Percentiles rank a stretch among this genome's conserved stretches.
phyloP scores from a whole-genome alignment of 2,329 filamentous ascomycete species.

The Fusarium napiforme region DNA sequence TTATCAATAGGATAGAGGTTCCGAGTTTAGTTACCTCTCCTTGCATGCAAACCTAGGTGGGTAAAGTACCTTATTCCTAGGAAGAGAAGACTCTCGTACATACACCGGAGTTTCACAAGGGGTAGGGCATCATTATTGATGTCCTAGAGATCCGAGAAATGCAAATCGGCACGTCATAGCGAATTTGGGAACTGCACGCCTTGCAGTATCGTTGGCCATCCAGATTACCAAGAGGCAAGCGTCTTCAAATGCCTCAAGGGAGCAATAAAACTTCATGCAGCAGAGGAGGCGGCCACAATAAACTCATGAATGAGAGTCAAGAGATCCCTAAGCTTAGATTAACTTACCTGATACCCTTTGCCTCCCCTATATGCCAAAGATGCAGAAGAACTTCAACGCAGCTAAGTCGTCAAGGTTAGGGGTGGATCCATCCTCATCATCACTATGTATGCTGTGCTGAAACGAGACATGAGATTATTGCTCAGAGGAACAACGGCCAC shows the following conservation, averaged over 20 bases:
- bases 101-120: not conserved
- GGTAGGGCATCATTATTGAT: not conserved
- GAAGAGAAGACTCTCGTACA: not conserved
- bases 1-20: not conserved
- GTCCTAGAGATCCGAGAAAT: too few relatives aligned
- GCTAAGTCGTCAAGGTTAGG: not conserved
- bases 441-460: not conserved
- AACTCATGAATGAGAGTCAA: not conserved
- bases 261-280: not conserved
- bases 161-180: not conserved
- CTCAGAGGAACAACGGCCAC: not conserved
- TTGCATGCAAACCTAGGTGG: not conserved
- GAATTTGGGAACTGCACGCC: not conserved
- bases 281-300: not conserved
- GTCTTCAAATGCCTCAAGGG: not conserved
- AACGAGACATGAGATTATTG: not conserved
- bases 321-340: not conserved
- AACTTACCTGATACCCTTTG: not conserved
- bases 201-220: not conserved
- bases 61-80: not conserved
- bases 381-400: not conserved
- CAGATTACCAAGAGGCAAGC: not conserved
- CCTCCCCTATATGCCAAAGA: not conserved
- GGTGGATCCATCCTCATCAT: not conserved
- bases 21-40: not conserved